Evolutionary conservation across 306 rosid genomes (phyloP).

Genomic region (Dryas alaskensis): DNA sequence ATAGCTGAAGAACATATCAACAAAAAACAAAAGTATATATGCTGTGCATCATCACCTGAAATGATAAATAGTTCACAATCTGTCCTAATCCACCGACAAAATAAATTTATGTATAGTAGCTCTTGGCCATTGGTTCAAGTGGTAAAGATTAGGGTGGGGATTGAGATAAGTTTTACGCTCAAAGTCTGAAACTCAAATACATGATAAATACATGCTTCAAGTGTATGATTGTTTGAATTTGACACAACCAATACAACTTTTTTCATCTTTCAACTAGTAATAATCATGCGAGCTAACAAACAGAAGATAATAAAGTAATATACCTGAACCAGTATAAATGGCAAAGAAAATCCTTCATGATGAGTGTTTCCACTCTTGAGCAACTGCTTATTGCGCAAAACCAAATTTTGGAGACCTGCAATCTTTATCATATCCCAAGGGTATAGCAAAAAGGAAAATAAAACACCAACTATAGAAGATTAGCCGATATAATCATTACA

Average conservation of each 20-base stretch:
- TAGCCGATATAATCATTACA: neutral
- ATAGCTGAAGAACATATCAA: neutral
- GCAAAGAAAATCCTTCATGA: slow-evolving; percentile 33
- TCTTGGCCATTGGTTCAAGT: neutral
- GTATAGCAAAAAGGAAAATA: neutral
- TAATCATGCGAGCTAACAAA: neutral
- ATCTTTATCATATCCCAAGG: slow-evolving; percentile 11
- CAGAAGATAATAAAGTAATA: neutral
- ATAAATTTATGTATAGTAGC: neutral
- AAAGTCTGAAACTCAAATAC: neutral
- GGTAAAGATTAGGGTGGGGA: neutral
- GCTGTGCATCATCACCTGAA: neutral
- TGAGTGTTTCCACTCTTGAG: slow-evolving; percentile 20
- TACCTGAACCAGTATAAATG: slow-evolving; percentile 41
- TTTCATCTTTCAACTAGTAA: neutral
- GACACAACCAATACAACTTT: neutral
- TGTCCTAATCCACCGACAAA: neutral
- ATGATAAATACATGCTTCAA: slow-evolving; percentile 13
- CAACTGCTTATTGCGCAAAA: slow-evolving; percentile 32
- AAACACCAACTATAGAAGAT: neutral
- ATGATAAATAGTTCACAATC: neutral
- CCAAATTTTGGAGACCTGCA: slow-evolving; percentile 29
- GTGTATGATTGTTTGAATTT: neutral
- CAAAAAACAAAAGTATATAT: neutral
- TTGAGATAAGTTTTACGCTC: neutral